Evolutionary conservation across 2,329 filamentous ascomycete genomes (phyloP).

Genomic region (Xylariomycetidae sp.): DNA sequence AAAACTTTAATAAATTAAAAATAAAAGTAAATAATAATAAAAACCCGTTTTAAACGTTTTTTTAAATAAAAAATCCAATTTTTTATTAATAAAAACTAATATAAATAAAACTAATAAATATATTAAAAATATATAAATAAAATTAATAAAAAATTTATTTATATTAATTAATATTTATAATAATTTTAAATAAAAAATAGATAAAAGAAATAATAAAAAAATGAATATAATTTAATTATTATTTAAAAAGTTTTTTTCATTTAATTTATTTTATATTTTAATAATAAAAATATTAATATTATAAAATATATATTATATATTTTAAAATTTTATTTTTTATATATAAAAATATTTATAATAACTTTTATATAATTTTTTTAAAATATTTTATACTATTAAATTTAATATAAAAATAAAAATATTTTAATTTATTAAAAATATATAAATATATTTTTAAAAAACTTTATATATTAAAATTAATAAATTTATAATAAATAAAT

Average conservation of each 20-base stretch:
- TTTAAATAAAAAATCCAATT: background rate
- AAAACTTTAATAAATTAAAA: background rate
- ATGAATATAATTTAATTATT: background rate
- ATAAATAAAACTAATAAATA: background rate
- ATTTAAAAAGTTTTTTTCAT: background rate
- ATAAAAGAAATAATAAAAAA: slow-evolving; percentile 1
- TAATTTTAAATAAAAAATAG: background rate
- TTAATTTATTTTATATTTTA: background rate
- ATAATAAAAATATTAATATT: background rate
- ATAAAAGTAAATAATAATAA: background rate
- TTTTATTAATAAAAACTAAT: background rate
- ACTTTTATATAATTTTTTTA: no score
- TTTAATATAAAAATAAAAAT: no score
- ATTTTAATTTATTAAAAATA: no score
- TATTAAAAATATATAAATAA: no score
- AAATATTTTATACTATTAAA: background rate
- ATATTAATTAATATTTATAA: background rate
- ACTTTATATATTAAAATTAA: no score
- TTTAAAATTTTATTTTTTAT: background rate
- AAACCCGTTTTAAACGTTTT: background rate
- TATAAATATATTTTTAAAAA: no score
- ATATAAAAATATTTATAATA: background rate
- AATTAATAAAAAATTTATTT: background rate
- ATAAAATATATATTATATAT: background rate
- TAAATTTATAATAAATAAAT: no score